These are phyloP conservation scores for Lophiostoma macrostomum DNA, from an alignment of 495 filamentous ascomycete genomes.

Conservation along the genomic window DNA sequence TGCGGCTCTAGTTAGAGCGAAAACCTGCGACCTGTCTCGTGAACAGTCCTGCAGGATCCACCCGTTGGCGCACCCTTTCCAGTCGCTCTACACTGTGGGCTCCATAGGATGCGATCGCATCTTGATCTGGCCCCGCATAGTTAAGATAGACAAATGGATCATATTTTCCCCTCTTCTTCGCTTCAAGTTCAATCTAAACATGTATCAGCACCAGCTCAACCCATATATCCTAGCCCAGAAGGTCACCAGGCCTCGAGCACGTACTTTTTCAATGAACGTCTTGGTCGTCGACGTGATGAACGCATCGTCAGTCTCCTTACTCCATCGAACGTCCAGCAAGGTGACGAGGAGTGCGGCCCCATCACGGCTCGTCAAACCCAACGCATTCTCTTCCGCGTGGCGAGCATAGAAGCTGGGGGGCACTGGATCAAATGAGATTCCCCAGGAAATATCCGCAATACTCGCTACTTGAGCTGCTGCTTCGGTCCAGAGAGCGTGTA, in stretches of 20 bases:
- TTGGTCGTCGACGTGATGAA: background rate
- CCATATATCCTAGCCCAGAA: no score
- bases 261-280: background rate
- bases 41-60: conserved; percentile 4
- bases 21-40: background rate
- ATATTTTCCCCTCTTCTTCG: no score
- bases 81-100: background rate
- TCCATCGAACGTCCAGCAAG: background rate
- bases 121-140: background rate
- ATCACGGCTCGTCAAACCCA: background rate
- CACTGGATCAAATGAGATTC: background rate
- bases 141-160: background rate
- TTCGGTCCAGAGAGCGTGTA: no score
- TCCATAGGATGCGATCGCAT: background rate
- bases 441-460: background rate
- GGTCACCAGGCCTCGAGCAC: background rate
- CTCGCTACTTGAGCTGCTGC: background rate
- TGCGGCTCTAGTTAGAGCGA: no score
- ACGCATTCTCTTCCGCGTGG: background rate
- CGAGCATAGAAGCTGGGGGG: background rate
- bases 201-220: no score
- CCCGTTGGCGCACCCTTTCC: background rate
- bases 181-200: no score
- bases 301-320: background rate
- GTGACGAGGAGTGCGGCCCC: background rate